These are phyloP conservation scores for Yarrowia hollandica DNA, from an alignment of 805 yeast species.

Conservation along the genomic window DNA sequence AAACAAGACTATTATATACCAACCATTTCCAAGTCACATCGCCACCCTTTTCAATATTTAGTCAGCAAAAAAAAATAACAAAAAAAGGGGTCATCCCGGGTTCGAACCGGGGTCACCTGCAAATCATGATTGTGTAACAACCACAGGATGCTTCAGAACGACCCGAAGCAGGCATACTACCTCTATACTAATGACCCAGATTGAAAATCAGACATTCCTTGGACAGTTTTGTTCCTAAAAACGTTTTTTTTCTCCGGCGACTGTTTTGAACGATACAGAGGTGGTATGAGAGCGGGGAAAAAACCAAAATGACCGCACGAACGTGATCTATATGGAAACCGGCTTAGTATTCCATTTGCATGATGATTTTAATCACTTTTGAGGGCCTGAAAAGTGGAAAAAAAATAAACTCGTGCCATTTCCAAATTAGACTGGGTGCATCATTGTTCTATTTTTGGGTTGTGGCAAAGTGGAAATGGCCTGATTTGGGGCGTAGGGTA, in stretches of 20 bases:
- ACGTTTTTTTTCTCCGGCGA: neutral
- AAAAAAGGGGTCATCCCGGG: slow-evolving; percentile 43
- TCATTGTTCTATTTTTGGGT: slow-evolving; percentile 13
- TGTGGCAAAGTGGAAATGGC: neutral
- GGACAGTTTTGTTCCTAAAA: neutral
- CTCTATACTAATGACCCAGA: slow-evolving; percentile 28
- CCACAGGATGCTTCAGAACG: slow-evolving; percentile 28
- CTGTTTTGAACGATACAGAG: neutral
- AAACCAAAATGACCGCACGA: neutral
- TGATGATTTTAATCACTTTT: too few relatives aligned
- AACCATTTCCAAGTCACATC: too few relatives aligned
- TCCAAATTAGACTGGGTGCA: neutral
- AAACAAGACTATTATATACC: too few relatives aligned
- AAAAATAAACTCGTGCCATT: neutral
- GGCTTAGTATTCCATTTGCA: too few relatives aligned
- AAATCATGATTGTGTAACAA: slow-evolving; percentile 31
- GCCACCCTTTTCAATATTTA: too few relatives aligned
- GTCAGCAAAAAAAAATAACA: slow-evolving; percentile 11
- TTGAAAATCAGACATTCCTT: neutral
- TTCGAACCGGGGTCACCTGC: slow-evolving; percentile 45
- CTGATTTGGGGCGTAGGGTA: neutral
- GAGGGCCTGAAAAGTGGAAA: too few relatives aligned
- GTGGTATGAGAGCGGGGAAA: too few relatives aligned
- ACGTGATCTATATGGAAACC: neutral
- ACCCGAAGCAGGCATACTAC: slow-evolving; percentile 30